Conservation (phyloP, 257 asterid genomes). For the Solanum virginianum region DNA sequence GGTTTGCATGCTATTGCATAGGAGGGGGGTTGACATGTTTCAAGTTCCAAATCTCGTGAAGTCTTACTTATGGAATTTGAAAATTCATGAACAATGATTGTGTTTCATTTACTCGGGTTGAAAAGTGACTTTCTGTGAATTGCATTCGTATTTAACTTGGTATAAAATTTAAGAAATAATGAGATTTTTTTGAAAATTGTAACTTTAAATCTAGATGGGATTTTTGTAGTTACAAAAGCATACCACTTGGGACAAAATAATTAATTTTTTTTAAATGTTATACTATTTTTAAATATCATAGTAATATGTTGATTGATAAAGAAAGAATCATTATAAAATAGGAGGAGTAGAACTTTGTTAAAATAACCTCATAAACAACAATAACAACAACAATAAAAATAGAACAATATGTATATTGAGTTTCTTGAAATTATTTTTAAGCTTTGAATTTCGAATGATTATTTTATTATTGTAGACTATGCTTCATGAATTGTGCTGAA, state of each 20-base stretch:
- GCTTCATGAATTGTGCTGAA: background rate
- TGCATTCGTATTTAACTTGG: background rate
- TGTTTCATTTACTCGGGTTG: background rate
- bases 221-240: background rate
- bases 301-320: background rate
- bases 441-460: background rate
- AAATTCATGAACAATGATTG: background rate
- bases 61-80: background rate
- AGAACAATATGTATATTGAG: background rate
- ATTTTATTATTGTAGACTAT: no score
- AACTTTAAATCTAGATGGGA: background rate
- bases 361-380: background rate
- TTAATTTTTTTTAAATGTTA: no score
- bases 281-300: background rate
- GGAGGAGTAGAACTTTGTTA: background rate
- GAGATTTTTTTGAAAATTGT: background rate
- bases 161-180: background rate
- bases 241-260: background rate
- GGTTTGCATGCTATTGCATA: no score
- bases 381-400: background rate
- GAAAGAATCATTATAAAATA: background rate
- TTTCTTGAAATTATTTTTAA: background rate
- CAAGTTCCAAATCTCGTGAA: background rate
- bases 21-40: no score
- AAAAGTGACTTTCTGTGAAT: background rate